Conservation (phyloP, 352 stramenopile species). For the Phytophthora aleatoria region DNA sequence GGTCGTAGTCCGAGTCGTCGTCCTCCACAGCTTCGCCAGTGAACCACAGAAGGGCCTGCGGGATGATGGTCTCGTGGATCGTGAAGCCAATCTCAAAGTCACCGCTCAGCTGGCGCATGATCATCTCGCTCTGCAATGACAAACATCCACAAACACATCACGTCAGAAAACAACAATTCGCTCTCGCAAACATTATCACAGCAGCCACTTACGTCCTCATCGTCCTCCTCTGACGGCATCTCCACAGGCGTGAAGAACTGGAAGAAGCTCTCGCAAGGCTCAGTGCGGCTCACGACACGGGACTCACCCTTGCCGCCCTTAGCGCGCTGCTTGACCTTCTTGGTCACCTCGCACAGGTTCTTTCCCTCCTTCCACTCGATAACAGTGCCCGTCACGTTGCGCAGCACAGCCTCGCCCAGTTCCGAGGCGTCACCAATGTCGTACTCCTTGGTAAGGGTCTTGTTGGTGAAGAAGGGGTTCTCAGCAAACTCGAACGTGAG, state of each 20-base stretch:
- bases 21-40: slow-evolving; percentile 81
- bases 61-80: slow-evolving; percentile 89
- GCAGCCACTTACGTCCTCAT: slow-evolving; percentile 67
- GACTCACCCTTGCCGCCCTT: slow-evolving; percentile 81
- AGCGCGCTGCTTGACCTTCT: slow-evolving; percentile 88
- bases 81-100: slow-evolving; percentile 89
- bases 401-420: slow-evolving; percentile 77
- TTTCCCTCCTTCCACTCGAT: slow-evolving; percentile 87
- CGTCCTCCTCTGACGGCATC: slow-evolving; percentile 86
- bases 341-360: slow-evolving; percentile 85
- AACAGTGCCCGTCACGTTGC: slow-evolving; percentile 71
- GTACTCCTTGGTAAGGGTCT: slow-evolving; percentile 83
- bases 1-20: slow-evolving; percentile 82
- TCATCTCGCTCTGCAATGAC: slow-evolving; percentile 70
- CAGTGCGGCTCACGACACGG: slow-evolving; percentile 76
- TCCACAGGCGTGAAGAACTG: slow-evolving; percentile 87
- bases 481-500: slow-evolving; percentile 81
- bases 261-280: slow-evolving; percentile 89
- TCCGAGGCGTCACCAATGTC: slow-evolving; percentile 86
- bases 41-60: slow-evolving; percentile 87
- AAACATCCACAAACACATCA: slow-evolving; percentile 19
- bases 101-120: slow-evolving; percentile 83
- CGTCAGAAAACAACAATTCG: slow-evolving; percentile 8
- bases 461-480: slow-evolving; percentile 85
- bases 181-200: slow-evolving; percentile 5